Conservation (phyloP, 768 basidiomycete species). For the Trametes cinnabarina region DNA sequence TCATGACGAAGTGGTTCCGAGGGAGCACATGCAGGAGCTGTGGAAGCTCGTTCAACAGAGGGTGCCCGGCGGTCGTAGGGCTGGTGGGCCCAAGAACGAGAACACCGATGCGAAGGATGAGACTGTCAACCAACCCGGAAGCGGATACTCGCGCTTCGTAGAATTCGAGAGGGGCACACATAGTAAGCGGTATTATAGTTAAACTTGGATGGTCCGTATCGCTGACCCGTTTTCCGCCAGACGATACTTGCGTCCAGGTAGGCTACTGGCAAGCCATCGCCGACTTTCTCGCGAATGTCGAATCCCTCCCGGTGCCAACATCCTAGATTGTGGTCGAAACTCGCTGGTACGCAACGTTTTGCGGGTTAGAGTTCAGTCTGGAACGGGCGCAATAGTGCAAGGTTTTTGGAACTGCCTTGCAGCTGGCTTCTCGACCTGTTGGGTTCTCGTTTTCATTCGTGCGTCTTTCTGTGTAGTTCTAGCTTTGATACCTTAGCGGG, state of each 20-base stretch:
- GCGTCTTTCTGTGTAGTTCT: constrained; percentile 1
- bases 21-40: constrained; percentile 70
- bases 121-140: constrained; percentile 5
- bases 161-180: constrained; percentile 30
- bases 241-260: constrained; percentile 32
- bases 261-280: constrained; percentile 31
- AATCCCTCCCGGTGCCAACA: background rate
- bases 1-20: constrained; percentile 71
- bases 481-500: constrained; percentile 1
- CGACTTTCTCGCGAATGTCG: constrained; percentile 22
- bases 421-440: background rate
- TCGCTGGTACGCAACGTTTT: background rate
- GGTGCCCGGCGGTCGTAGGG: constrained; percentile 4
- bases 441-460: background rate
- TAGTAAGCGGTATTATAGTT: too few species aligned
- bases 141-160: constrained; percentile 19
- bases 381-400: background rate
- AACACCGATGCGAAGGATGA: constrained; percentile 17
- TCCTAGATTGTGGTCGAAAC: background rate
- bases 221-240: too few species aligned
- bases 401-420: background rate
- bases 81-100: constrained; percentile 8
- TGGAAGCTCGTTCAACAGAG: constrained; percentile 54
- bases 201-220: too few species aligned
- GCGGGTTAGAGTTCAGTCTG: background rate